Percentiles rank a stretch among this genome's conserved stretches.
These are phyloP conservation scores for Naganishia liquefaciens DNA, from an alignment of 1,284 basidiomycete genomes.

Conservation along the genomic window DNA sequence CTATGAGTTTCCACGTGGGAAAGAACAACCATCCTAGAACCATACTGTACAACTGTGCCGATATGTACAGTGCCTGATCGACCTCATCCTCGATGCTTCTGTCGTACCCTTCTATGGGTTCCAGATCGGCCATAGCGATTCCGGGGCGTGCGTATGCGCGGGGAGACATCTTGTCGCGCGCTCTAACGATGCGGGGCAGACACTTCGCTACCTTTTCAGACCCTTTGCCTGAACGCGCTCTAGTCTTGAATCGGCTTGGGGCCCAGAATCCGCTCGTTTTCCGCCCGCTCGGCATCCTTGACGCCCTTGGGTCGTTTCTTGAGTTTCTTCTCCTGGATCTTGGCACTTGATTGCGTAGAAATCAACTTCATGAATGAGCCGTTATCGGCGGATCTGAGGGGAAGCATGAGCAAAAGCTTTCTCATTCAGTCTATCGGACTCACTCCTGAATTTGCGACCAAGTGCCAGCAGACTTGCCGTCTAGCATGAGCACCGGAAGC, in stretches of 20 bases:
- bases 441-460: constrained; percentile 59
- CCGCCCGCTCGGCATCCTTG: constrained; percentile 41
- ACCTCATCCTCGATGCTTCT: too few species aligned
- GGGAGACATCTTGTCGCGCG: too few species aligned
- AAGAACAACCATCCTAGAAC: too few species aligned
- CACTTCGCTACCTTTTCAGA: too few species aligned
- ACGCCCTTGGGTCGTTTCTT: constrained; percentile 43
- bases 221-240: background rate
- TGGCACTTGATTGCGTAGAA: constrained; percentile 46
- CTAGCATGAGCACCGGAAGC: constrained; percentile 70
- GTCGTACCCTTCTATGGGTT: too few species aligned
- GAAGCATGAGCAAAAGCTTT: background rate
- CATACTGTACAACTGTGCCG: too few species aligned
- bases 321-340: constrained; percentile 57
- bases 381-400: constrained; percentile 8
- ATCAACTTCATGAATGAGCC: constrained; percentile 25
- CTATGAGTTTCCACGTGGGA: too few species aligned
- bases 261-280: constrained; percentile 43
- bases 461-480: constrained; percentile 63
- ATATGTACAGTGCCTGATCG: too few species aligned
- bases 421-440: background rate
- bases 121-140: too few species aligned
- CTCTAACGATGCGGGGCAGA: too few species aligned
- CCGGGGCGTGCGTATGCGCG: too few species aligned
- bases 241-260: constrained; percentile 37